Evolutionary conservation across 306 rosid species (phyloP).

Genomic region (Sesbania bispinosa): DNA sequence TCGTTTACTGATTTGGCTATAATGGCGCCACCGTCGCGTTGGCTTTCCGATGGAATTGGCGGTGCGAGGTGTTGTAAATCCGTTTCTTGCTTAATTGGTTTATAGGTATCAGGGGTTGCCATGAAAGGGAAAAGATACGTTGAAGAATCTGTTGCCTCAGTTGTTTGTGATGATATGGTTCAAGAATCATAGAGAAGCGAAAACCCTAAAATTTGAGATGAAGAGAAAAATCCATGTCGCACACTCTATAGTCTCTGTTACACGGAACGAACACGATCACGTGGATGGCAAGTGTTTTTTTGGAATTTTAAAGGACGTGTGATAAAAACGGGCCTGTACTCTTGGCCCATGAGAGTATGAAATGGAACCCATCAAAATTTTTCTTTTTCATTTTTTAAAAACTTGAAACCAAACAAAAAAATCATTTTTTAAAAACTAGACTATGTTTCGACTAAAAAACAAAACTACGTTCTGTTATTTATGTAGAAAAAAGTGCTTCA

Average conservation of each 20-base stretch:
- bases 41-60: neutral
- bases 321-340: too few relatives aligned
- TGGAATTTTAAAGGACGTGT: too few relatives aligned
- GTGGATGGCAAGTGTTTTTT: slow-evolving; percentile 11
- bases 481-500: too few relatives aligned
- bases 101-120: neutral
- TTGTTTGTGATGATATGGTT: neutral
- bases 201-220: slow-evolving; percentile 8
- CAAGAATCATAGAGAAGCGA: neutral
- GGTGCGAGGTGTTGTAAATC: neutral
- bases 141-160: neutral
- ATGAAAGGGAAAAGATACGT: neutral
- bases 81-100: neutral
- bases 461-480: too few relatives aligned
- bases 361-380: too few relatives aligned
- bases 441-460: too few relatives aligned
- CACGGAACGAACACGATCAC: neutral
- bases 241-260: neutral
- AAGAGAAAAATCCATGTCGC: neutral
- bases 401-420: too few relatives aligned
- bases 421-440: too few relatives aligned
- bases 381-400: too few relatives aligned
- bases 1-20: slow-evolving; percentile 32
- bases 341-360: too few relatives aligned
- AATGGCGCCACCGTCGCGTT: neutral